These are phyloP conservation scores for Globisporangium iwayamae DNA, from an alignment of 352 stramenopile genomes.

Conservation along the genomic window DNA sequence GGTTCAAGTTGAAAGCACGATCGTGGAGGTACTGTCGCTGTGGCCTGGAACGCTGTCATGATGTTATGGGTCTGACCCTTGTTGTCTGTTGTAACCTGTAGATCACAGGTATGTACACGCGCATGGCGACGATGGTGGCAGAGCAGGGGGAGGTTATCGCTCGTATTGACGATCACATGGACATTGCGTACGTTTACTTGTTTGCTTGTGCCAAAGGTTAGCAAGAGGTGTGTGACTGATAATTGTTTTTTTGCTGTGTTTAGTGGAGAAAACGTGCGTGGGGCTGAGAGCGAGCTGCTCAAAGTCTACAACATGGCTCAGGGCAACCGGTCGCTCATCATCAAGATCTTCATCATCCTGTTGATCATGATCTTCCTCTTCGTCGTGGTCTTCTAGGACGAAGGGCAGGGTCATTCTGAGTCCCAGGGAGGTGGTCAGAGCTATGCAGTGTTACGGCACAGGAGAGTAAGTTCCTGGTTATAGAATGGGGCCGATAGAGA, in stretches of 20 bases:
- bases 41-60: background rate
- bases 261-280: conserved; percentile 69
- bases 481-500: background rate
- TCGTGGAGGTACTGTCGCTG: conserved; percentile 55
- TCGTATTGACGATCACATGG: conserved; percentile 85
- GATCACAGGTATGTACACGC: conserved; percentile 86
- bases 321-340: conserved; percentile 75
- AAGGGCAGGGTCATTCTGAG: background rate
- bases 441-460: background rate
- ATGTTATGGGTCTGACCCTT: background rate
- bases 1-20: conserved; percentile 77
- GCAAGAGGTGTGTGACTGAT: background rate
- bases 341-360: conserved; percentile 85
- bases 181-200: conserved; percentile 69
- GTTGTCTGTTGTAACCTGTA: conserved; percentile 14
- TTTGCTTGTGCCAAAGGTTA: conserved; percentile 12
- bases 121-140: conserved; percentile 80
- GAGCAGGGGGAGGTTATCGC: conserved; percentile 79
- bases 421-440: background rate
- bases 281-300: conserved; percentile 67
- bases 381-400: conserved; percentile 48
- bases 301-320: conserved; percentile 84
- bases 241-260: background rate
- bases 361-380: conserved; percentile 85
- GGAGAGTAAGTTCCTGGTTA: background rate